A percentile compares a stretch with the other conserved stretches of the same genome.
These are phyloP conservation scores for Dimocarpus longan DNA, from an alignment of 345 rosid genomes.

Conservation along the genomic window DNA sequence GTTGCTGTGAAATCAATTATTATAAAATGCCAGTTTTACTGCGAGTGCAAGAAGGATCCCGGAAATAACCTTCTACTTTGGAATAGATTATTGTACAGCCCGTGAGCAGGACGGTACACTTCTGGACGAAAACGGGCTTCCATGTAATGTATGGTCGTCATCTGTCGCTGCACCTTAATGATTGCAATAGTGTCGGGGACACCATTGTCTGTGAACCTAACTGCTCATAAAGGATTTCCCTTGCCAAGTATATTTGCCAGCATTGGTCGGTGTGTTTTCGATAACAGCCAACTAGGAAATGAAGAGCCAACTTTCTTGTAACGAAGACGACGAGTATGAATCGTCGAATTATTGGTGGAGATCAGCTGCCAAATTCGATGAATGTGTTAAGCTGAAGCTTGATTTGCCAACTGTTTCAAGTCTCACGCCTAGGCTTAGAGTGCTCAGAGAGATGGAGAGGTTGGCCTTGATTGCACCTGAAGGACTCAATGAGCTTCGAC, in stretches of 20 bases:
- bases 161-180: not conserved
- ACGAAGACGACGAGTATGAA: conserved; percentile 37
- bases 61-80: conserved; percentile 22
- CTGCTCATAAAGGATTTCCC: not conserved
- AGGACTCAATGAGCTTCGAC: conserved; percentile 60
- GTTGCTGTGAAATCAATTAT: not conserved
- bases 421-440: conserved; percentile 48
- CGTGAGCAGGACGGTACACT: conserved; percentile 4
- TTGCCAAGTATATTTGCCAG: not conserved
- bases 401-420: conserved; percentile 34
- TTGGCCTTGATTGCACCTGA: conserved; percentile 51
- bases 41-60: conserved; percentile 23
- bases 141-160: not conserved
- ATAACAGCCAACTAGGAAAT: conserved; percentile 13
- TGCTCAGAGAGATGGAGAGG: conserved; percentile 57
- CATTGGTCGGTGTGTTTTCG: not conserved
- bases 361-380: conserved; percentile 45
- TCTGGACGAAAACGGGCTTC: not conserved
- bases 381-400: conserved; percentile 37
- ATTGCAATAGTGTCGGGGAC: not conserved
- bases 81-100: not conserved
- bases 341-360: conserved; percentile 56
- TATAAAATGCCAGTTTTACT: not conserved
- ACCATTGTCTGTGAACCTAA: not conserved
- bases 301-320: conserved; percentile 40